Base-by-base conservation (phyloP, 73 alveolate species). In the Blepharisma stoltei region DNA sequence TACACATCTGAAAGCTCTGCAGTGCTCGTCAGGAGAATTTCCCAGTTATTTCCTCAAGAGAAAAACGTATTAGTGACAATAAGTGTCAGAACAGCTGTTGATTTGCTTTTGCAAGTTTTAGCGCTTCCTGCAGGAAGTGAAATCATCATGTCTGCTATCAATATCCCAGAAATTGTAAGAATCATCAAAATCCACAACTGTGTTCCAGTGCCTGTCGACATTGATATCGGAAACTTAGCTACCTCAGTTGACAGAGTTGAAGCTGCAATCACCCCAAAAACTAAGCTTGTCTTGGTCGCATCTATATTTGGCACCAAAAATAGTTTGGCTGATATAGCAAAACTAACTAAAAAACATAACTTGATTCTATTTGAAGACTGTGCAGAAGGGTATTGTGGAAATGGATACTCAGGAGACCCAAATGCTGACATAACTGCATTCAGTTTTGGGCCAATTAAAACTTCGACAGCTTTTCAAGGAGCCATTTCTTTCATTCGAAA, bases 151-250 rank as follows among this genome's bases (percentile, higher is more conserved):
- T 86, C 92, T 25, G 92, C 91, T 8, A 84, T 92, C 53, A 89
- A 91, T 68, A 92, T 91, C 6, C 96, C 95, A 7, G 98, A 91
- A 25, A 90, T 90, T 92, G 85, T 86, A n/a, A 54, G 88, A 75
- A 87, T 90, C 20, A 78, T 92, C 52, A 66, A 86, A 48, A 86
- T 80, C 49, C 93, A 92, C 49, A 88, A 93, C 8, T 71, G 86
- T 20, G 88, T 89, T 45, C 91, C 95, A 5, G 89, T 92, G 11
- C 96, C 98, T 7, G 93, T 92, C 41, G 98, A 92, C 75, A 78
- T 83, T 25, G 82, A 90, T 7, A 73, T 81, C 43, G 90, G 78
- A 7, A 87, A 92, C 7, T 54, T 92, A 85, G 84, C 82, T 21
- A 89, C 94, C 6, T n/a, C 88, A 32, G 65, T 67, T 21, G 87